These are phyloP conservation scores for Paramecium octaurelia DNA, from an alignment of 73 alveolate species.

Conservation along the genomic window DNA sequence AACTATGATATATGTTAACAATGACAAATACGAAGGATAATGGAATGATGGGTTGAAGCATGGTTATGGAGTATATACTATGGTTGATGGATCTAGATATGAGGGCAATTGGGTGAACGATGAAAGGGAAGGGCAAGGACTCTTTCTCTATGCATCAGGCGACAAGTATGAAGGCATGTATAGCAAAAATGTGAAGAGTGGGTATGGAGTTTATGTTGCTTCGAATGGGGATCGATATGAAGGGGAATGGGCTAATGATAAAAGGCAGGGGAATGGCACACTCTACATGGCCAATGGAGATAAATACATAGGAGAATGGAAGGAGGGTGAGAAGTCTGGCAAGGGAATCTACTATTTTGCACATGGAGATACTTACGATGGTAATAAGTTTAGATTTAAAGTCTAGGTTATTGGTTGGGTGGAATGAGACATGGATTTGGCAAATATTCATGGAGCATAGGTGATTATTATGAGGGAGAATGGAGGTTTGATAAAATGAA, in stretches of 20 bases:
- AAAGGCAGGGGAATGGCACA: slow-evolving; percentile 55
- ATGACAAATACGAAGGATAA: slow-evolving; percentile 57
- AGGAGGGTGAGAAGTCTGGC: slow-evolving; percentile 62
- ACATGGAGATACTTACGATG: slow-evolving; percentile 55
- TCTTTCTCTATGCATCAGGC: slow-evolving; percentile 38
- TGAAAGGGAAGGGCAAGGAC: slow-evolving; percentile 59
- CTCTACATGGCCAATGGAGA: slow-evolving; percentile 54
- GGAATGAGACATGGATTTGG: slow-evolving; percentile 79
- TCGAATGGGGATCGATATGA: slow-evolving; percentile 69
- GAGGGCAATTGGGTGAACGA: slow-evolving; percentile 63
- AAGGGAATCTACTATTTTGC: slow-evolving; percentile 52
- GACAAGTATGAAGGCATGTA: slow-evolving; percentile 61
- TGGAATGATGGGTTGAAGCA: slow-evolving; percentile 56
- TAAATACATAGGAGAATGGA: slow-evolving; percentile 65
- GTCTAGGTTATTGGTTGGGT: slow-evolving; percentile 57
- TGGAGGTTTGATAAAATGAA: slow-evolving; percentile 70
- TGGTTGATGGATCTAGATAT: slow-evolving; percentile 50
- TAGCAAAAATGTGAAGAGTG: slow-evolving; percentile 64
- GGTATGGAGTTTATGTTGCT: slow-evolving; percentile 67
- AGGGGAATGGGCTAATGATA: slow-evolving; percentile 57
- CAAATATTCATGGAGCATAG: slow-evolving; percentile 57
- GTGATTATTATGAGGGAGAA: slow-evolving; percentile 77
- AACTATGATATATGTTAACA: slow-evolving; percentile 35
- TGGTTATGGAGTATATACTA: slow-evolving; percentile 59
- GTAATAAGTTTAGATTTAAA: not conserved